These are phyloP conservation scores for Gigaspora rosea DNA, from an alignment of 192 early-diverging fungal species.

Conservation along the genomic window DNA sequence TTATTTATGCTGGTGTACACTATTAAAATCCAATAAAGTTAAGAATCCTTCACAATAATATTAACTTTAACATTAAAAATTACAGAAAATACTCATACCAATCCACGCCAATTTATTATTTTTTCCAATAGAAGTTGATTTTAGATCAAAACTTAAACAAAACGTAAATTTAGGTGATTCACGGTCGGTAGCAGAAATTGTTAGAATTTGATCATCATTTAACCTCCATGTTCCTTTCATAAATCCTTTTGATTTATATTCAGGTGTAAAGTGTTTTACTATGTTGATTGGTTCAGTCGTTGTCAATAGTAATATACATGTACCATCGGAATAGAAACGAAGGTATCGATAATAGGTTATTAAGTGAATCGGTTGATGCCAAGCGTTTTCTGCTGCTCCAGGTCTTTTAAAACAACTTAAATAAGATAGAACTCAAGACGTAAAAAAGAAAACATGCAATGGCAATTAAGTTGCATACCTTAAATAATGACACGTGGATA, in stretches of 20 bases:
- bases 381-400: constrained; percentile 38
- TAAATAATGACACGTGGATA: constrained; percentile 45
- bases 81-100: background rate
- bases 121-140: constrained; percentile 39
- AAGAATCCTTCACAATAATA: background rate
- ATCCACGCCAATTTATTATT: constrained; percentile 43
- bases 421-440: background rate
- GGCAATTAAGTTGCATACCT: constrained; percentile 19
- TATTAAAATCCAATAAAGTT: background rate
- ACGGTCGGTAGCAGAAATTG: constrained; percentile 31
- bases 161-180: constrained; percentile 33
- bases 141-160: constrained; percentile 33
- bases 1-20: constrained; percentile 20
- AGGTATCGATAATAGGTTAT: constrained; percentile 50
- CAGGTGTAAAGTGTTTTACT: constrained; percentile 26
- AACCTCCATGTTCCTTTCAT: constrained; percentile 36
- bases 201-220: constrained; percentile 26
- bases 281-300: constrained; percentile 36
- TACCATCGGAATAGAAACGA: constrained; percentile 46
- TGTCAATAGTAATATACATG: constrained; percentile 37
- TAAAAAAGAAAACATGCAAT: background rate
- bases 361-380: constrained; percentile 46
- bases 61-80: background rate
- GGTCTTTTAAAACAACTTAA: constrained; percentile 20
- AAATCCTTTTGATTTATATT: constrained; percentile 31